Percentiles rank a stretch among this genome's conserved stretches.
These are phyloP conservation scores for Naganishia kalamii DNA, from an alignment of 768 basidiomycete genomes.

Conservation along the genomic window DNA sequence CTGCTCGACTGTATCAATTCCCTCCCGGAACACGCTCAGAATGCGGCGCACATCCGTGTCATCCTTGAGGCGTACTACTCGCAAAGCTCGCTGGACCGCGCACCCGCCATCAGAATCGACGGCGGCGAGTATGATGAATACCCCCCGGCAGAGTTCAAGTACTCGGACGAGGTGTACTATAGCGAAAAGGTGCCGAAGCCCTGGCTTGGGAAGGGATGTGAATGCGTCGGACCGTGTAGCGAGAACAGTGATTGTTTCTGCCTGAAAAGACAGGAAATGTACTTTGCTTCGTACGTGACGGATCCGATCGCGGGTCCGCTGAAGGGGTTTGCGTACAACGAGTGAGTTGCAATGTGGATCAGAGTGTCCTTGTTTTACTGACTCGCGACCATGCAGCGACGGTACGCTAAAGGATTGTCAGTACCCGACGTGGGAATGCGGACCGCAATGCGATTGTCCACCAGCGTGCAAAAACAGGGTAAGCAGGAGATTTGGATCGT, in stretches of 20 bases:
- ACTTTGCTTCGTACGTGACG: conserved; percentile 46
- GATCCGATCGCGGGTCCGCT: conserved; percentile 31
- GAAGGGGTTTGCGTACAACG: conserved; percentile 64
- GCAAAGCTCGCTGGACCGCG: not conserved
- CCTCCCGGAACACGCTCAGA: not conserved
- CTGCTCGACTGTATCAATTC: conserved; percentile 16
- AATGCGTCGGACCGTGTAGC: conserved; percentile 68
- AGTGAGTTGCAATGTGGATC: conserved; percentile 26
- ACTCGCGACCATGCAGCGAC: conserved; percentile 31
- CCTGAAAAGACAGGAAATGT: conserved; percentile 54
- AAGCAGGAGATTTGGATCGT: conserved; percentile 32
- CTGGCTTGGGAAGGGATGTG: conserved; percentile 62
- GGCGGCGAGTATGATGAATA: conserved; percentile 1
- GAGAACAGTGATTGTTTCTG: conserved; percentile 72
- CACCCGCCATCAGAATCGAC: conserved; percentile 6
- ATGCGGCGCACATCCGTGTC: not conserved
- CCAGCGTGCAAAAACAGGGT: conserved; percentile 78
- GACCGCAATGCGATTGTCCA: conserved; percentile 70
- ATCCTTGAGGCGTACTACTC: conserved; percentile 10
- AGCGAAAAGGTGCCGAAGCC: conserved; percentile 63
- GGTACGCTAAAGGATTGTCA: conserved; percentile 52
- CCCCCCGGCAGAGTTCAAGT: conserved; percentile 75
- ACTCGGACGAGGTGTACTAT: conserved; percentile 75
- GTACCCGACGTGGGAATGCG: conserved; percentile 69
- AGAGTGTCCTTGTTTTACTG: not conserved